Evolutionary conservation across 2,329 filamentous ascomycete species (phyloP).

Genomic region (Penicillium polonicum): DNA sequence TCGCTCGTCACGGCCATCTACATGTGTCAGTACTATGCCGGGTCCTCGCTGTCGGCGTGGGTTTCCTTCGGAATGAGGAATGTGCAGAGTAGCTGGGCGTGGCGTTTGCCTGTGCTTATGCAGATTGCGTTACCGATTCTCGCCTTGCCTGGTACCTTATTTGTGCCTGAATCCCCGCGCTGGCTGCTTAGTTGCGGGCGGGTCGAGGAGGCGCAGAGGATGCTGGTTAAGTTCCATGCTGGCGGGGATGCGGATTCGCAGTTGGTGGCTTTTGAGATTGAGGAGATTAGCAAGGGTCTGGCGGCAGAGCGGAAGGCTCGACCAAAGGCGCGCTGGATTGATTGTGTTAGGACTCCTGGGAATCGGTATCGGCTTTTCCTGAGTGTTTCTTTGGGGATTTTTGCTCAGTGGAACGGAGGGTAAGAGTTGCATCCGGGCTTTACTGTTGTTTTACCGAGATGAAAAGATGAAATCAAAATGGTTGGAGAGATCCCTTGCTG

Average conservation of each 20-base stretch:
- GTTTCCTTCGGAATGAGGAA: background rate
- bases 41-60: constrained; percentile 24
- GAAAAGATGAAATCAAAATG: background rate
- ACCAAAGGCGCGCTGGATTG: background rate
- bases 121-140: constrained; percentile 13
- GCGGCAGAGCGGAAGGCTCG: background rate
- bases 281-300: constrained; percentile 7
- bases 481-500: background rate
- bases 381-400: constrained; percentile 10
- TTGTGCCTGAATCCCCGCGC: constrained; percentile 11
- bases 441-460: background rate
- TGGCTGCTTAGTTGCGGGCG: constrained; percentile 9
- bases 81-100: constrained; percentile 9
- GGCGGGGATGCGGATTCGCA: constrained; percentile 11
- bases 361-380: constrained; percentile 16
- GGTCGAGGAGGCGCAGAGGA: background rate
- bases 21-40: constrained; percentile 33
- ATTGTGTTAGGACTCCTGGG: constrained; percentile 12
- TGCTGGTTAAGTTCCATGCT: constrained; percentile 11
- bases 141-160: constrained; percentile 1
- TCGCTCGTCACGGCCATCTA: constrained; percentile 33
- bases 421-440: background rate
- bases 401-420: constrained; percentile 16
- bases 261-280: constrained; percentile 14
- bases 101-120: constrained; percentile 14